Percentiles rank a stretch among this genome's conserved stretches.
Conservation (phyloP, 768 basidiomycete species). For the Mrakia hoshinonis region DNA sequence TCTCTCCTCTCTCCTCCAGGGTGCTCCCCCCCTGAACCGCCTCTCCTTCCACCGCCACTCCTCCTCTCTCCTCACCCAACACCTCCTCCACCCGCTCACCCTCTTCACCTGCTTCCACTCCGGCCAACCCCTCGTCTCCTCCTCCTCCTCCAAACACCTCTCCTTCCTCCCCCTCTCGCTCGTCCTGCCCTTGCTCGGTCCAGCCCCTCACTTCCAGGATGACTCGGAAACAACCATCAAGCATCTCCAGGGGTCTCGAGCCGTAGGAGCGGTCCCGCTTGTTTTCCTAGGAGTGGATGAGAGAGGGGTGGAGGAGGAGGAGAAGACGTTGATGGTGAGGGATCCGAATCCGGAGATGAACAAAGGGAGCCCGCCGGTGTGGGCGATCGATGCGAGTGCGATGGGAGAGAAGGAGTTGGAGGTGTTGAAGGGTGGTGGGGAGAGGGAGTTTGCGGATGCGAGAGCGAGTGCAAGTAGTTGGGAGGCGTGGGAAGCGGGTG, state of each 20-base stretch:
- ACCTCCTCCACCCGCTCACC: slow-evolving; percentile 53
- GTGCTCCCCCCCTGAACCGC: slow-evolving; percentile 41
- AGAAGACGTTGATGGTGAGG: slow-evolving; percentile 24
- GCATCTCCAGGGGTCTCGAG: slow-evolving; percentile 25
- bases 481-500: slow-evolving; percentile 57
- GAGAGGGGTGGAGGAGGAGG: background rate
- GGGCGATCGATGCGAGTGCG: slow-evolving; percentile 11
- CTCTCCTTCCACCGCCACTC: slow-evolving; percentile 62
- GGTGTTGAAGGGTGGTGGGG: background rate
- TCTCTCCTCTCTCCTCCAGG: background rate
- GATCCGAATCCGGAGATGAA: slow-evolving; percentile 20
- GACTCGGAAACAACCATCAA: slow-evolving; percentile 7
- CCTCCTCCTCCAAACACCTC: slow-evolving; percentile 26
- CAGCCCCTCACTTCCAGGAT: slow-evolving; percentile 15
- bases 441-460: slow-evolving; percentile 36
- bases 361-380: slow-evolving; percentile 15
- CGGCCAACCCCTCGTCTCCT: slow-evolving; percentile 57
- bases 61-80: slow-evolving; percentile 62
- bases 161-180: slow-evolving; percentile 11
- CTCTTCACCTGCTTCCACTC: slow-evolving; percentile 70
- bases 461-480: slow-evolving; percentile 52
- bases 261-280: slow-evolving; percentile 2
- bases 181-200: slow-evolving; percentile 14
- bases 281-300: slow-evolving; percentile 29
- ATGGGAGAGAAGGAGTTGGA: background rate